A percentile compares a stretch with the other conserved stretches of the same genome.
phyloP scores from a whole-genome alignment of 2,329 filamentous ascomycete genomes.

The Fusarium subtropicale region DNA sequence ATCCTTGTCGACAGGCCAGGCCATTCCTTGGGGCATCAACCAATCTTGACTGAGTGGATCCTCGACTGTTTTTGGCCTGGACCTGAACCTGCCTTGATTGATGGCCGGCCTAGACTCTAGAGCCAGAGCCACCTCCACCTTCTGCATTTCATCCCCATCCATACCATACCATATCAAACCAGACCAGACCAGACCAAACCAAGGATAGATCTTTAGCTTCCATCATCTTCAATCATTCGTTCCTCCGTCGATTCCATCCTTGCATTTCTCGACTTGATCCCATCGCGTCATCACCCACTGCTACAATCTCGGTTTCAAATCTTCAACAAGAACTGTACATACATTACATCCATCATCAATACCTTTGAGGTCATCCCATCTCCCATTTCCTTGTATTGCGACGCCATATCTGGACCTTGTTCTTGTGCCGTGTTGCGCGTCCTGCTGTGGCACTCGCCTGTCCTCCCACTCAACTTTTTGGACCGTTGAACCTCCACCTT shows the following conservation, averaged over 20 bases:
- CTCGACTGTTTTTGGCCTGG: conserved; percentile 9
- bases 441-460: conserved; percentile 25
- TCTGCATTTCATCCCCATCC: conserved; percentile 14
- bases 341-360: neutral
- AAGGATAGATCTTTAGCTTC: conserved; percentile 7
- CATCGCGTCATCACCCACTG: neutral
- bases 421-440: conserved; percentile 27
- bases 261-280: conserved; percentile 13
- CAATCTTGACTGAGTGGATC: conserved; percentile 20
- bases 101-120: neutral
- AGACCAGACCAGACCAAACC: neutral
- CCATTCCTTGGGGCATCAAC: conserved; percentile 17
- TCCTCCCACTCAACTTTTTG: conserved; percentile 15
- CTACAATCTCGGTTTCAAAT: neutral
- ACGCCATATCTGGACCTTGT: conserved; percentile 3
- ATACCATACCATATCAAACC: conserved; percentile 1
- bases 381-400: conserved; percentile 6
- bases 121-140: conserved; percentile 35
- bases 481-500: conserved; percentile 8
- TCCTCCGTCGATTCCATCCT: neutral
- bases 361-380: neutral
- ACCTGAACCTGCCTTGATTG: conserved; percentile 17
- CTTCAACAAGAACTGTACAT: neutral
- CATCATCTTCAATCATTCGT: conserved; percentile 30
- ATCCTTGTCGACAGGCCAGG: conserved; percentile 4